These are phyloP conservation scores for Mycena albidolilacea DNA, from an alignment of 768 basidiomycete genomes.

Conservation along the genomic window DNA sequence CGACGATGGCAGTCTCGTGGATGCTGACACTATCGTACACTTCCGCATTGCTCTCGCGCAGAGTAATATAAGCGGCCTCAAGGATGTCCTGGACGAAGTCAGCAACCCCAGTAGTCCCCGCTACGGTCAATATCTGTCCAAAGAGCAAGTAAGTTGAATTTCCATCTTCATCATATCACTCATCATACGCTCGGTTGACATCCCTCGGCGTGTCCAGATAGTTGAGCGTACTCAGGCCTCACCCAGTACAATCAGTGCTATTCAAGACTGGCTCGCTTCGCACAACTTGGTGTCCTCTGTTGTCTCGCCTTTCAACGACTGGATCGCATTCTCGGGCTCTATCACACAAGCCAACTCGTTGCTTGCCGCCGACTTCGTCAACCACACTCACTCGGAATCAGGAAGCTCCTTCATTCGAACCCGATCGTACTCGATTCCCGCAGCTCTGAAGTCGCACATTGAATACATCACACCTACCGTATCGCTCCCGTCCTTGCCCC, in stretches of 20 bases:
- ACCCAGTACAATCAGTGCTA: slow-evolving; percentile 6
- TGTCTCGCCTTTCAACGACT: slow-evolving; percentile 19
- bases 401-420: slow-evolving; percentile 14
- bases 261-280: slow-evolving; percentile 16
- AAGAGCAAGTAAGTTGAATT: slow-evolving; percentile 13
- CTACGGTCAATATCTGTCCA: slow-evolving; percentile 13
- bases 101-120: slow-evolving; percentile 18
- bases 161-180: slow-evolving; percentile 1
- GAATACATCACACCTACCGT: slow-evolving; percentile 19
- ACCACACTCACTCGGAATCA: slow-evolving; percentile 10
- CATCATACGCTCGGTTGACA: slow-evolving; percentile 13
- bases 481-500: slow-evolving; percentile 15
- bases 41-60: slow-evolving; percentile 20
- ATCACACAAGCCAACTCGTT: slow-evolving; percentile 15
- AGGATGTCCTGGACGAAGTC: slow-evolving; percentile 15
- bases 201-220: slow-evolving; percentile 11
- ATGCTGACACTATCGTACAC: slow-evolving; percentile 10
- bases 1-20: slow-evolving; percentile 16
- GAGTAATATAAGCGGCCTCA: slow-evolving; percentile 17
- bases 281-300: slow-evolving; percentile 14
- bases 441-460: slow-evolving; percentile 16
- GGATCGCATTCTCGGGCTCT: slow-evolving; percentile 15
- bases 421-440: slow-evolving; percentile 18
- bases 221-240: slow-evolving; percentile 9
- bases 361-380: slow-evolving; percentile 18